Evolutionary conservation across 1,284 basidiomycete species (phyloP), one percentile per base, ranked within the genome.

Genomic region (Polyporus tsugae): DNA sequence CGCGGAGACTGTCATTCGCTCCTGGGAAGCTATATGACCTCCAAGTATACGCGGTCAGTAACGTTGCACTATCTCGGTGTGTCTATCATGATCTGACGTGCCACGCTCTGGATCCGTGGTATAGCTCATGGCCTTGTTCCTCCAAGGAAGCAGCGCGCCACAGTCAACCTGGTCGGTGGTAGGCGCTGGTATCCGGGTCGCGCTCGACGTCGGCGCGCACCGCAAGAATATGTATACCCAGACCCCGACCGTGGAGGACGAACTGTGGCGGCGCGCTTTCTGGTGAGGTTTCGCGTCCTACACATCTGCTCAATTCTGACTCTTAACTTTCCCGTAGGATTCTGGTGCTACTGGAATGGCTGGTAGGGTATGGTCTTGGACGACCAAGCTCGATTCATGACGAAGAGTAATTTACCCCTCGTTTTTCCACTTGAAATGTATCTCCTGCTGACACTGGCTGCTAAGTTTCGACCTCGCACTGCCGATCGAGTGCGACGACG

Each of bases 21-120:
- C 84, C 87, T 3, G 87, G 91, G 0, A 82, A 85, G 15, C 75
- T 95, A 65, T 86, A 88, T 72, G 92, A 95, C 70, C 78, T 95
- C 36, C 93, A 95, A 77, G 82, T 84, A 60, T 86, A 84, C 66
- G 82, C 80, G 17, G 78, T 80, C 33, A n/a, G 60, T 35, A 25
- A 7, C n/a, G 2, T 10, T 49, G 4, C n/a, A 53, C 39, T 33
- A 11, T 10, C 41, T 4, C 17, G 19, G 77, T 72, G 19, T 10
- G 2, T 19, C 6, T 19, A 35, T 38, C 0, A 44, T 4, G 60
- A 29, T 19, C n/a, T 29, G 41, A 25, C 10, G 41, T 22, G 39
- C 7, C 29, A 15, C 42, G 4, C 25, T 19, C 33, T 38, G 44
- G 0, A 22, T 57, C 6, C 15, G 17, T 44, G 33, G 0, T 42